Evolutionary conservation across 768 basidiomycete species (phyloP).

Genomic region (Boletus subcaerulescens): DNA sequence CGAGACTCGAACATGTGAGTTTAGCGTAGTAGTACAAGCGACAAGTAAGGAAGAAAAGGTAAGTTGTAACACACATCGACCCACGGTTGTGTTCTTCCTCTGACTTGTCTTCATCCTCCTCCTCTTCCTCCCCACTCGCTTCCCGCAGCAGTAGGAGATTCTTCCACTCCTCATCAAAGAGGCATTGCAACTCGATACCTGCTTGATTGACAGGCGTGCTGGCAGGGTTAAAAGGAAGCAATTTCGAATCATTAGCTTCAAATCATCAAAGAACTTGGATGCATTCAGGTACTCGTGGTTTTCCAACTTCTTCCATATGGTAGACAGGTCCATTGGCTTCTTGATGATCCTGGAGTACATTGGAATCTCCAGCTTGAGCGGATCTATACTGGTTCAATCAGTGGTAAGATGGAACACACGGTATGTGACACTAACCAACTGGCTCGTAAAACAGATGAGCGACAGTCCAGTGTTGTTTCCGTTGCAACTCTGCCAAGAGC

Average conservation of each 20-base stretch:
- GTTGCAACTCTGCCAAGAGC: slow-evolving; percentile 69
- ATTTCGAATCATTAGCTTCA: slow-evolving; percentile 93
- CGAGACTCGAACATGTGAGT: too few relatives aligned
- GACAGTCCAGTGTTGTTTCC: slow-evolving; percentile 70
- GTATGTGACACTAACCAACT: slow-evolving; percentile 64
- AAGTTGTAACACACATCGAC: slow-evolving; percentile 23
- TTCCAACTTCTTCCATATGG: slow-evolving; percentile 85
- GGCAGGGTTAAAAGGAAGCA: slow-evolving; percentile 90
- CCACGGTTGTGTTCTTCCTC: slow-evolving; percentile 70
- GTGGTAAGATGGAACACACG: neutral
- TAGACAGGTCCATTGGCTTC: slow-evolving; percentile 92
- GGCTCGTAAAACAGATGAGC: slow-evolving; percentile 91
- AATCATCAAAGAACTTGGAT: slow-evolving; percentile 82
- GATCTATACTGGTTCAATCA: slow-evolving; percentile 48
- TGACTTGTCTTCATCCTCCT: slow-evolving; percentile 59
- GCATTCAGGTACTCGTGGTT: slow-evolving; percentile 72
- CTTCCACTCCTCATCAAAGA: slow-evolving; percentile 94
- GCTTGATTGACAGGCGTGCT: slow-evolving; percentile 85
- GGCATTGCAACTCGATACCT: slow-evolving; percentile 76
- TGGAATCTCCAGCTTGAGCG: slow-evolving; percentile 74
- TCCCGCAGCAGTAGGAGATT: slow-evolving; percentile 61
- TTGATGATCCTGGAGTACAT: slow-evolving; percentile 86
- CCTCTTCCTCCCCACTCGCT: slow-evolving; percentile 57
- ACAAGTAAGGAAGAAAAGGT: too few relatives aligned
- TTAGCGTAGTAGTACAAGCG: too few relatives aligned